A percentile compares a stretch with the other conserved stretches of the same genome.
phyloP scores from a whole-genome alignment of 495 filamentous ascomycete species.

The Neurospora sp. region DNA sequence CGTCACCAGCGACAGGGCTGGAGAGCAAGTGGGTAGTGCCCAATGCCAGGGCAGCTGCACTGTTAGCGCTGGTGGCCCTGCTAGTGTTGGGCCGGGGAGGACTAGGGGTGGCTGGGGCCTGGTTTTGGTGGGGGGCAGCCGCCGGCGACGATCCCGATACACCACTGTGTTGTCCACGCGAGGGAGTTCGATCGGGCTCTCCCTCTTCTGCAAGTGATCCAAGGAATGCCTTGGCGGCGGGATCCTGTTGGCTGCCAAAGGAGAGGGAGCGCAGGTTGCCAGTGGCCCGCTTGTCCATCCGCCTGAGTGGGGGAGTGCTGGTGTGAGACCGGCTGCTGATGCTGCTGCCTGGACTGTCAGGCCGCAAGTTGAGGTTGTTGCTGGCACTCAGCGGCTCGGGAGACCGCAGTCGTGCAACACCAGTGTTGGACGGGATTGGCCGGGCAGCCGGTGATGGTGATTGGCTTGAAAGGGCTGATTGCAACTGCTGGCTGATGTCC shows the following conservation, averaged over 20 bases:
- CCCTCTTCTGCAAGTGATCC: background rate
- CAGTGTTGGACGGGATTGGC: constrained; percentile 36
- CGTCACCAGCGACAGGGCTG: constrained; percentile 37
- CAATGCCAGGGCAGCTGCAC: constrained; percentile 23
- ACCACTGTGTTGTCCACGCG: background rate
- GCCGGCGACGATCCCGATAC: background rate
- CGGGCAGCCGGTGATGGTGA: constrained; percentile 21
- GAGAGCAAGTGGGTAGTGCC: background rate
- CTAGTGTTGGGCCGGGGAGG: background rate
- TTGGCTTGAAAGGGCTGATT: constrained; percentile 7
- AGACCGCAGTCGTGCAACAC: constrained; percentile 44
- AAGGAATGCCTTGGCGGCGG: constrained; percentile 12
- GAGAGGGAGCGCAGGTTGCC: constrained; percentile 69
- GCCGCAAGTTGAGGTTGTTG: constrained; percentile 28
- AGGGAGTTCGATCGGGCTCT: background rate
- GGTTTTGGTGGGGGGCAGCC: constrained; percentile 16
- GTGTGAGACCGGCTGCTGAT: constrained; percentile 37
- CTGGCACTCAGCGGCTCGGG: constrained; percentile 35
- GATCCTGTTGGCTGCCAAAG: constrained; percentile 43
- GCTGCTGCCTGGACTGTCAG: constrained; percentile 41
- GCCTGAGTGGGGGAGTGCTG: constrained; percentile 56
- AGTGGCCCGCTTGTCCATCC: constrained; percentile 62
- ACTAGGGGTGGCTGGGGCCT: constrained; percentile 16
- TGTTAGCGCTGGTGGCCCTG: constrained; percentile 4
- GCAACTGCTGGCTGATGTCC: background rate